A percentile compares a stretch with the other conserved stretches of the same genome.
These are phyloP conservation scores for Didymella sp. DNA, from an alignment of 2,329 filamentous ascomycete genomes.

Conservation along the genomic window DNA sequence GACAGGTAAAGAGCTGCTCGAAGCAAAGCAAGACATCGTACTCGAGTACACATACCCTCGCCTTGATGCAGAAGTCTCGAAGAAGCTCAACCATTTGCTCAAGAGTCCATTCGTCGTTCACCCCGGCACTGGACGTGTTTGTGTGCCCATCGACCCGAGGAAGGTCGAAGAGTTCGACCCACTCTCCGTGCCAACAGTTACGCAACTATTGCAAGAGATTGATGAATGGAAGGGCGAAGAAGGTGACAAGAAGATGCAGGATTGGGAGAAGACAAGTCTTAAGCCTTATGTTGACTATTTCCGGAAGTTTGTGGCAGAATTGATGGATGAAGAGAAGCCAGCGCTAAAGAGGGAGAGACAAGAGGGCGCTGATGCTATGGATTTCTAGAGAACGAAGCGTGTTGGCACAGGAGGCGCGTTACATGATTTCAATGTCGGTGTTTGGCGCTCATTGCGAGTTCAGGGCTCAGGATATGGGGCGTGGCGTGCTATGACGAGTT, in stretches of 20 bases:
- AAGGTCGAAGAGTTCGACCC: conserved; percentile 85
- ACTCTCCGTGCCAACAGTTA: conserved; percentile 85
- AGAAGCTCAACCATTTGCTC: conserved; percentile 97
- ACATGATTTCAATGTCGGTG: conserved; percentile 2
- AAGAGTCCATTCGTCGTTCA: conserved; percentile 97
- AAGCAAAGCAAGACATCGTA: conserved; percentile 94
- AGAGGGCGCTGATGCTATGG: conserved; percentile 64
- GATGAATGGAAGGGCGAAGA: conserved; percentile 73
- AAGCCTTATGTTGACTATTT: conserved; percentile 94
- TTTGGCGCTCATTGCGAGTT: neutral
- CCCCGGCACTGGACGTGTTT: conserved; percentile 90
- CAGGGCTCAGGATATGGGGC: too few relatives aligned
- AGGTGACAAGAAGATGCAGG: conserved; percentile 66
- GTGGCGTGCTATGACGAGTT: neutral
- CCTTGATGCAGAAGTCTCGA: conserved; percentile 95
- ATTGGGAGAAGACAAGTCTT: conserved; percentile 97
- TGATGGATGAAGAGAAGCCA: conserved; percentile 76
- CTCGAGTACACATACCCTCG: conserved; percentile 98
- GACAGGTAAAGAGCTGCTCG: conserved; percentile 75
- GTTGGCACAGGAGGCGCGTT: neutral
- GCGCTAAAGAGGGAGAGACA: conserved; percentile 63
- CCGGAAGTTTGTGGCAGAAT: conserved; percentile 74
- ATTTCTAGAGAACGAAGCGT: conserved; percentile 60
- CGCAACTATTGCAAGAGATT: conserved; percentile 81
- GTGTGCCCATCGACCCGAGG: conserved; percentile 86